phyloP scores from a whole-genome alignment of 1,284 basidiomycete species.

The Trichosporon coremiiforme region DNA sequence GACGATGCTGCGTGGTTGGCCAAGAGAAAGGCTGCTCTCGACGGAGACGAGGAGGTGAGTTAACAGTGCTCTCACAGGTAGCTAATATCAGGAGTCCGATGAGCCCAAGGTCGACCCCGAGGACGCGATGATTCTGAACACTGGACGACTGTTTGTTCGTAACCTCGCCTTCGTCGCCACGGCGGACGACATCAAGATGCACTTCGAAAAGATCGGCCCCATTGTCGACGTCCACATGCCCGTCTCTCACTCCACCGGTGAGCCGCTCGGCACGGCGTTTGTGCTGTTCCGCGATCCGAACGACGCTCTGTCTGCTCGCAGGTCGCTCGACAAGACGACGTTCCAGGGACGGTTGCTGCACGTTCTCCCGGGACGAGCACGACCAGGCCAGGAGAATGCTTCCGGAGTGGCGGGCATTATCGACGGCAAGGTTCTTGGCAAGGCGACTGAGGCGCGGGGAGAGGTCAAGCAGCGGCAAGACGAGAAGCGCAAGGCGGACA shows the following conservation, averaged over 20 bases:
- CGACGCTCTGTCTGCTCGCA: conserved; percentile 74
- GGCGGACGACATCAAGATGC: conserved; percentile 68
- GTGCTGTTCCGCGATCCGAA: conserved; percentile 70
- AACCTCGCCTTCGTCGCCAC: conserved; percentile 86
- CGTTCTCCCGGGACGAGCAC: conserved; percentile 68
- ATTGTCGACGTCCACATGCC: conserved; percentile 84
- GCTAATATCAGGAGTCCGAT: conserved; percentile 15
- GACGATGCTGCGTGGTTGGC: conserved; percentile 64
- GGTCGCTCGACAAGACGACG: conserved; percentile 76
- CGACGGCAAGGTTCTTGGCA: conserved; percentile 53
- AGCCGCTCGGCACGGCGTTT: conserved; percentile 71
- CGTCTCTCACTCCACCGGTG: conserved; percentile 70
- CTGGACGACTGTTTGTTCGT: conserved; percentile 83
- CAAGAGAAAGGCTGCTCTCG: conserved; percentile 54
- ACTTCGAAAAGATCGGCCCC: conserved; percentile 72
- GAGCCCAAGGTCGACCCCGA: conserved; percentile 50
- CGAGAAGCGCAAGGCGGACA: conserved; percentile 69
- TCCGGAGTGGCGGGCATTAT: conserved; percentile 56
- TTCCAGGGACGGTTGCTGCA: conserved; percentile 93
- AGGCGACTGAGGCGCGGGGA: conserved; percentile 61
- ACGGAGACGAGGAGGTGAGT: conserved; percentile 32
- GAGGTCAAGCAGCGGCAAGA: conserved; percentile 68
- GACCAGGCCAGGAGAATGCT: conserved; percentile 65
- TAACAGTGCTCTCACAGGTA: neutral
- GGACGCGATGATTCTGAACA: conserved; percentile 69